Base-by-base conservation (phyloP, 2,329 filamentous ascomycete genomes). In the Chaetomium sp. region DNA sequence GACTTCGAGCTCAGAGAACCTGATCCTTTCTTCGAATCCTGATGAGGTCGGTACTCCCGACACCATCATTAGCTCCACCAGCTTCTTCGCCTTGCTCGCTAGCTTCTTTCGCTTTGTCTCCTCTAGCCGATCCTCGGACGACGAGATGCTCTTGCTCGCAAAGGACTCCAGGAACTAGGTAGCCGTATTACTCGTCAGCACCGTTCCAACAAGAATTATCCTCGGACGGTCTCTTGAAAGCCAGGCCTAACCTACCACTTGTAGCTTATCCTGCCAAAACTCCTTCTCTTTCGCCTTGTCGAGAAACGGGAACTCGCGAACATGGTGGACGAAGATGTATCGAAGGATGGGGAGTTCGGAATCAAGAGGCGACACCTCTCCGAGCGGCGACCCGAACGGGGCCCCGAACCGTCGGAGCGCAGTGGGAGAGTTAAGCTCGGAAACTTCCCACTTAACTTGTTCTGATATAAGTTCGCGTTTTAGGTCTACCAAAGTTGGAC, bases 11-110 rank as follows among this genome's bases (percentile, higher is more conserved):
- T 99, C 94, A 1, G 91, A 90, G 69, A 99, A 99, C 50, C 91
- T 84, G 67, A 99, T 96, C 56, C 94, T 84, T 76, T 99, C 94
- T 72, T 99, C 94, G 69, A 97, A 99, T 2, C 94, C 94, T 4
- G 91, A 96, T 4, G 94, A 91, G 1, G 94, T 99, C 37, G 89
- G 89, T 56, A 99, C 87, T 40, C 94, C 94, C 6, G 92, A 97
- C 7, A 99, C 94, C 91, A 99, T 96, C 94, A 99, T 99, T 59
- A 99, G 78, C 77, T 99, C 94, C 9, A 99, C 89, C 56, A 99
- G 76, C 75, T 99, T 99, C 70, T 94, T 87, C 48, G 89, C 90
- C 79, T 99, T 99, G 65, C 86, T 79, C 3, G 94, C 92, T 61
- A 99, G 75, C 72, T 99, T 99, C 62, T 86, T 81, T 56, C 94